Evolutionary conservation across 257 asterid species (phyloP), one percentile per base, ranked within the genome.

Genomic region (Henckelia pumila): DNA sequence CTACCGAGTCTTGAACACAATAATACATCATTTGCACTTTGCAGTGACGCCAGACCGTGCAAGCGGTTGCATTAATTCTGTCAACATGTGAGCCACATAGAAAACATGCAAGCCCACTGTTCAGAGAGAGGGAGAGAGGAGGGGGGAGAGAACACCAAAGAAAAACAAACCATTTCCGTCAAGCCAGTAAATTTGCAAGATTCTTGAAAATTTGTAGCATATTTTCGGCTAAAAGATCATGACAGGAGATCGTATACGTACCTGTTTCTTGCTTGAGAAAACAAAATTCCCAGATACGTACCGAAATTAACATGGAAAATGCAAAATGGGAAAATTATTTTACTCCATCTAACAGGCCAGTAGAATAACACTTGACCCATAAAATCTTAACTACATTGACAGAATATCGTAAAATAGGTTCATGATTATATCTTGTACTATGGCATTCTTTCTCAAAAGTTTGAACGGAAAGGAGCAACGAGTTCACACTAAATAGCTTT

Each of bases 121-220:
- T 40, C 32, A 17, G 26, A 50, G 30, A 3, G 26, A 3, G 13
- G 35, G 10, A n/a, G 11, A 22, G 7, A 3, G 26, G 26, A 7
- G 35, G 10, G 10, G 11, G 17, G 7, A 60, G 5, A 47, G 33
- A 20, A 26, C 16, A 60, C 56, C 7, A 22, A 47, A 16, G 8
- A 61, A 55, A 66, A 23, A n/a, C 26, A 16, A 68, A 55, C 69
- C 73, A 68, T 64, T 59, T 67, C 66, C 35, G 35, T 26, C 17
- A 72, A 64, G 35, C 56, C 32, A 61, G 69, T 64, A 61, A 37
- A 59, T 44, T 64, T 55, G 63, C 16, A 30, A 63, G 63, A 57
- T 53, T 62, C 69, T 59, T 56, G 49, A 44, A 25, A 5, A 56
- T 3, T 3, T 37, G 50, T 20, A 52, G 9, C 0, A 64, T 2